Base-by-base conservation (phyloP, 2,329 filamentous ascomycete species). In the Penicillium sp. region DNA sequence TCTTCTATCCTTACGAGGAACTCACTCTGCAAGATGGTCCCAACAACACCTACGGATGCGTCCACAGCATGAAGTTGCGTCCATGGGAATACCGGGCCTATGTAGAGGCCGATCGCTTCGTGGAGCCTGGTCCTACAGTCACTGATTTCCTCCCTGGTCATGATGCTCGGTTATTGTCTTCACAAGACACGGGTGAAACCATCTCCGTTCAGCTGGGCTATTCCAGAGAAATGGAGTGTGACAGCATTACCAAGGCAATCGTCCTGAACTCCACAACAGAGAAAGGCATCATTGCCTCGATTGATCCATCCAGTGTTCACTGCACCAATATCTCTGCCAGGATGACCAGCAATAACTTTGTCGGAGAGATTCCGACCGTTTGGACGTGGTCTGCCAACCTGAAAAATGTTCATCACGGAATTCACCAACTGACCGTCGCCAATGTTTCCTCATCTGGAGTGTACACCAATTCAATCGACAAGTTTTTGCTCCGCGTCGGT, bases 61-160 rank as follows among this genome's bases (percentile, higher is more conserved):
- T 34, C 16, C 10, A 4, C 7, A 10, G 31, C 14, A 34, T 34
- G 31, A 9, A 18, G 31, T 10, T 34, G 8, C 14, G 11, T 18
- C 31, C 31, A 34, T 34, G 72, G 5, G 66, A 74, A 0, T 85
- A 75, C 58, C 79, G 77, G 31, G 78, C 79, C 9, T 81, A 80
- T 54, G 80, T 84, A 1, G 78, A 77, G 0, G 67, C 69, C 13
- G 65, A 67, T 1, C 64, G 64, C 16, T 84, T 75, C 64, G 64
- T 73, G 13, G 58, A 60, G 6, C 77, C 79, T 6, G 66, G 69
- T 2, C 79, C 81, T 0, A 75, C 78, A 62, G 73, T 85, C 52
- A 85, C 80, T 14, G 72, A 72, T 24, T 80, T 84, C 55, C 59
- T 67, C 1, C 82, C 82, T 1, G 80, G 81, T 3, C 82, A 85